Evolutionary conservation across 768 basidiomycete species (phyloP), one percentile per base, ranked within the genome.

Genomic region (Boletus rubescentipes): DNA sequence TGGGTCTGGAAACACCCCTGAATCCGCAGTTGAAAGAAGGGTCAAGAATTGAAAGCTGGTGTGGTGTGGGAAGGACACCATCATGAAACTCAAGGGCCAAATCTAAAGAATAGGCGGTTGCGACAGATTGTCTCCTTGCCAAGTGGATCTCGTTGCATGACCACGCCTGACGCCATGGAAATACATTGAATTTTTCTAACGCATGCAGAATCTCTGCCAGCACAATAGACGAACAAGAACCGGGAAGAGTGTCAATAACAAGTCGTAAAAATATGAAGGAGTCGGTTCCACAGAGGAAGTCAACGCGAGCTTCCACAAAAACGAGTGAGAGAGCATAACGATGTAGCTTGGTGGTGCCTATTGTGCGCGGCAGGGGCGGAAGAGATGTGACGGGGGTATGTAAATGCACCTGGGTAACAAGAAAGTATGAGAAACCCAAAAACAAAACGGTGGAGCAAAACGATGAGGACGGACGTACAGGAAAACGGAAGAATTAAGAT

Each of bases 271-370:
- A 44, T 60, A 47, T 45, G 18, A 59, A 44, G 37, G 46, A 14
- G 29, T 35, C 20, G 51, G 45, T 60, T 55, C 51, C 53, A 49
- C 51, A 44, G 46, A 56, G 51, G 21, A 54, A 54, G 50, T 46
- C 61, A 38, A 54, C 37, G 36, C 54, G 51, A 41, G 35, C 39
- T 46, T 61, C 54, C 50, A 39, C 57, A 3, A 46, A 56, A 69
- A 68, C 52, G 66, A 66, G 55, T 18, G 63, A 47, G 54, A 57
- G 39, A 60, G 65, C 62, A 67, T 65, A 62, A 58, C 47, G 58
- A 65, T 67, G 35, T 60, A 60, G 57, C 55, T 56, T 57, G 49
- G 53, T 39, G 55, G 45, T 59, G 49, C 57, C 55, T 53, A 40
- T 51, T 60, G 66, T 58, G 58, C 44, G 51, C 52, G 63, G 61